phyloP scores from a whole-genome alignment of 306 rosid genomes.

The Sphenostylis stenocarpa region DNA sequence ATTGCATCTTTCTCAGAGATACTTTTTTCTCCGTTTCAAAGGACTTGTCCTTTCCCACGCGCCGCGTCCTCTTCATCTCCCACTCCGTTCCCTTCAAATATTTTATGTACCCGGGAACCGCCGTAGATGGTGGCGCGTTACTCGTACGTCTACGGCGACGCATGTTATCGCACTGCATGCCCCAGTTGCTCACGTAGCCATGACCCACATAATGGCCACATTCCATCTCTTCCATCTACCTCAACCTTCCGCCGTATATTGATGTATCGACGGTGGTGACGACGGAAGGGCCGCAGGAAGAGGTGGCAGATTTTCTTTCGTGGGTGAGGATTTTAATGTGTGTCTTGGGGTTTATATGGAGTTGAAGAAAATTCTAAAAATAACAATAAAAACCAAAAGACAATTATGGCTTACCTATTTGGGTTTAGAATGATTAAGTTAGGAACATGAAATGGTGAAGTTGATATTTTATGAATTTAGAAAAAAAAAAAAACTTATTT shows the following conservation, averaged over 20 bases:
- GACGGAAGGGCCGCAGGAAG: background rate
- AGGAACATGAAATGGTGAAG: background rate
- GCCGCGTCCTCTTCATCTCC: conserved; percentile 39
- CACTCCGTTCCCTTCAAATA: background rate
- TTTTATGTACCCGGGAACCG: background rate
- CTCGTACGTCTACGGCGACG: background rate
- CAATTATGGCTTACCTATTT: background rate
- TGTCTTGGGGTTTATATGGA: background rate
- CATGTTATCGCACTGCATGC: background rate
- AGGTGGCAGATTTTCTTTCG: background rate
- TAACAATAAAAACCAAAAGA: background rate
- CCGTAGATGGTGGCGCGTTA: background rate
- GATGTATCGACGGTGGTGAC: background rate
- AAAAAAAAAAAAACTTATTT: background rate
- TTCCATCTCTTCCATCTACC: background rate
- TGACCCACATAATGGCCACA: background rate
- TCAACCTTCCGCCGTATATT: background rate
- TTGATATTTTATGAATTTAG: background rate
- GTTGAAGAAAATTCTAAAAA: background rate
- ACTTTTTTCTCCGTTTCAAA: conserved; percentile 19
- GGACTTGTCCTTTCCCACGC: conserved; percentile 41
- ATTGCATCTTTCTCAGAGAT: conserved; percentile 36
- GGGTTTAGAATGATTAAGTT: background rate
- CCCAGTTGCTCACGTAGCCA: conserved; percentile 21
- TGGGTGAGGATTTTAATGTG: background rate